Percentiles rank a stretch among this genome's conserved stretches.
Evolutionary conservation across 495 filamentous ascomycete species (phyloP).

Genomic region (Poronia punctata): DNA sequence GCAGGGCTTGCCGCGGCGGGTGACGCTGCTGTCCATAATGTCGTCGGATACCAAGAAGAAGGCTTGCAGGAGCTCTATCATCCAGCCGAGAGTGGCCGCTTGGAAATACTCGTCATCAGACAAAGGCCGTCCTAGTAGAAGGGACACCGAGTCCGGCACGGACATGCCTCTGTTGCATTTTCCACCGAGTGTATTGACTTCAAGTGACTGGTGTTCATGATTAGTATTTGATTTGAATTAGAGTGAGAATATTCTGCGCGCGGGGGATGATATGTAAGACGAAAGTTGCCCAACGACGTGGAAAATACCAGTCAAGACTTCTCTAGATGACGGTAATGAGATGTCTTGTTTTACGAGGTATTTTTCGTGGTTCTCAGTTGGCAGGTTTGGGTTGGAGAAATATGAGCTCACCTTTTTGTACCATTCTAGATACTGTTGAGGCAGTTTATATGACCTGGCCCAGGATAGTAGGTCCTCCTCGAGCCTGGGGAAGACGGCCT

Average conservation of each 20-base stretch:
- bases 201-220: slow-evolving; percentile 52
- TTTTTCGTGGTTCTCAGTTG: background rate
- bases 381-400: too few species aligned
- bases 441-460: slow-evolving; percentile 71
- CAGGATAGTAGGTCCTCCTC: slow-evolving; percentile 69
- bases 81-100: slow-evolving; percentile 82
- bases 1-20: slow-evolving; percentile 85
- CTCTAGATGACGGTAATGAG: too few species aligned
- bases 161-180: slow-evolving; percentile 99
- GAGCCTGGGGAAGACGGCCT: slow-evolving; percentile 75
- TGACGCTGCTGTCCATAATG: slow-evolving; percentile 94
- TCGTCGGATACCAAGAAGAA: slow-evolving; percentile 99
- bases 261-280: slow-evolving; percentile 3
- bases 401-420: slow-evolving; percentile 60
- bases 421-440: slow-evolving; percentile 78
- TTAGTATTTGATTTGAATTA: slow-evolving; percentile 11
- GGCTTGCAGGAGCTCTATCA: slow-evolving; percentile 94
- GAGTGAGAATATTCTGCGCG: background rate
- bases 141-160: slow-evolving; percentile 78
- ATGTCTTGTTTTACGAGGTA: background rate
- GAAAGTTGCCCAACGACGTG: too few species aligned
- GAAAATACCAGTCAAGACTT: too few species aligned
- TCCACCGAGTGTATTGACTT: slow-evolving; percentile 82
- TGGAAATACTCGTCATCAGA: slow-evolving; percentile 75
- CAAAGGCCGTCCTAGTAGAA: slow-evolving; percentile 68